Percentiles rank a stretch among this genome's conserved stretches.
These are phyloP conservation scores for Chrysosporium keratinophilum DNA, from an alignment of 2,329 filamentous ascomycete genomes.

Conservation along the genomic window DNA sequence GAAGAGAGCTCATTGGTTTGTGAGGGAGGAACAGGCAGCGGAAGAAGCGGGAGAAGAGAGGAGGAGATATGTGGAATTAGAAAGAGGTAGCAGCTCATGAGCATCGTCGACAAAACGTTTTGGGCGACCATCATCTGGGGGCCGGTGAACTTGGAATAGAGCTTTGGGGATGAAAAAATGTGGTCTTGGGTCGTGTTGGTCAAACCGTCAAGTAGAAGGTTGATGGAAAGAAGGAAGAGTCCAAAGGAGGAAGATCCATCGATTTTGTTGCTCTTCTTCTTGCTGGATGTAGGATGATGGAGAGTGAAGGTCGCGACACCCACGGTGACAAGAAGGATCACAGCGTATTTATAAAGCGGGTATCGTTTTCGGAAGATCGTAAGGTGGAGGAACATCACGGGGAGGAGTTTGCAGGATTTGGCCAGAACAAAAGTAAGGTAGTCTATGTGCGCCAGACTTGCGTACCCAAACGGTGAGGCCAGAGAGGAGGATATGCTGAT, in stretches of 20 bases:
- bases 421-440: conserved; percentile 96
- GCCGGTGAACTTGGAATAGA: conserved; percentile 69
- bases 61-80: conserved; percentile 68
- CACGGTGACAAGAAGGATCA: conserved; percentile 79
- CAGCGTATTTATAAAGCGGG: conserved; percentile 91
- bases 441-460: conserved; percentile 83
- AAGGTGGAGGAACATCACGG: conserved; percentile 94
- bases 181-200: conserved; percentile 96
- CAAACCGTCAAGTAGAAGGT: conserved; percentile 87
- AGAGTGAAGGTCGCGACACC: conserved; percentile 94
- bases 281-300: conserved; percentile 57
- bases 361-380: conserved; percentile 82
- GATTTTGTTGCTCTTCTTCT: conserved; percentile 41
- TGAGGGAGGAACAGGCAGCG: conserved; percentile 47
- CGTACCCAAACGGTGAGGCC: conserved; percentile 92
- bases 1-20: conserved; percentile 64
- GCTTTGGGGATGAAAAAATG: conserved; percentile 58
- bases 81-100: conserved; percentile 68
- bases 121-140: conserved; percentile 99
- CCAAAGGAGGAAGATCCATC: conserved; percentile 55
- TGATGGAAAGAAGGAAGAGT: conserved; percentile 71
- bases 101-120: conserved; percentile 71
- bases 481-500: conserved; percentile 81
- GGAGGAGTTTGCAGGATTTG: conserved; percentile 97
- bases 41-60: conserved; percentile 54